phyloP scores from a whole-genome alignment of 352 stramenopile genomes.

The Globisporangium sylvaticum region DNA sequence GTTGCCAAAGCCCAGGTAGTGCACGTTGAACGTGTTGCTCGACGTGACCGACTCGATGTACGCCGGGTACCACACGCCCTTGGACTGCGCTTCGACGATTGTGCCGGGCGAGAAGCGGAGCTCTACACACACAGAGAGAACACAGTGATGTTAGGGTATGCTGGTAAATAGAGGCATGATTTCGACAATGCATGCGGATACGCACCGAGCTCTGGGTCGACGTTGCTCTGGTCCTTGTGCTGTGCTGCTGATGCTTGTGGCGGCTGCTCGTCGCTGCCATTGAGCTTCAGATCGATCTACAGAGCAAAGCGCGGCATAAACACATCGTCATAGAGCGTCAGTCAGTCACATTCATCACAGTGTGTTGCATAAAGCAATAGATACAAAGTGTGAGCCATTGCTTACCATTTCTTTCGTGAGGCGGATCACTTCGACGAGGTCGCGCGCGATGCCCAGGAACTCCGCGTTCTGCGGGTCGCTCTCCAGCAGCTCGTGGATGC shows the following conservation, averaged over 20 bases:
- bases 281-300: conserved; percentile 27
- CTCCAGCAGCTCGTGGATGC: conserved; percentile 76
- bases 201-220: conserved; percentile 1
- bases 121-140: conserved; percentile 17
- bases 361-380: no score
- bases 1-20: conserved; percentile 71
- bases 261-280: background rate
- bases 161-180: background rate
- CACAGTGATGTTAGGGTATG: background rate
- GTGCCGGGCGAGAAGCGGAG: conserved; percentile 40
- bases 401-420: conserved; percentile 79
- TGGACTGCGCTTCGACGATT: conserved; percentile 54
- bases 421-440: conserved; percentile 83
- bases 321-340: no score
- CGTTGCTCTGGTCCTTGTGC: background rate
- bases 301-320: background rate
- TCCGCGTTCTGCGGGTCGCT: conserved; percentile 65
- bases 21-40: conserved; percentile 59
- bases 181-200: background rate
- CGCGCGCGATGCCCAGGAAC: conserved; percentile 71
- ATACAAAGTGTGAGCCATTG: background rate
- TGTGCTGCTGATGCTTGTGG: background rate
- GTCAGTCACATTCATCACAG: no score
- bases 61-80: conserved; percentile 71
- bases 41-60: conserved; percentile 52